Evolutionary conservation across 1,284 basidiomycete species (phyloP).

Genomic region (Cutaneotrichosporon cavernicola): DNA sequence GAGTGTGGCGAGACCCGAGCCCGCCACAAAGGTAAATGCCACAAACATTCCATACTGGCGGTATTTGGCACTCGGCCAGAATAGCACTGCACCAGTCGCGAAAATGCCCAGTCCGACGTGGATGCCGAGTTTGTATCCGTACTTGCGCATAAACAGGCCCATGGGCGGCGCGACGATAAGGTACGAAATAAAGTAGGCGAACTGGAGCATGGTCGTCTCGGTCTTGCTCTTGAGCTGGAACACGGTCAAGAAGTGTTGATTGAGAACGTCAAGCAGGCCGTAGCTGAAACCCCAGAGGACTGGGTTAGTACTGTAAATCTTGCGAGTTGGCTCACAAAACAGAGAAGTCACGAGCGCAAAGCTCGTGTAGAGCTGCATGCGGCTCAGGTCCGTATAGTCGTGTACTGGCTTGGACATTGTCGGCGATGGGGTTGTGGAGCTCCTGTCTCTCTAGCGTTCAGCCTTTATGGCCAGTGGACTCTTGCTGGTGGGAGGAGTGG

Average conservation of each 20-base stretch:
- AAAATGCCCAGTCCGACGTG: constrained; percentile 39
- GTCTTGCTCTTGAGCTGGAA: constrained; percentile 28
- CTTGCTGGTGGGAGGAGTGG: too few species aligned
- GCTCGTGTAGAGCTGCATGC: constrained; percentile 19
- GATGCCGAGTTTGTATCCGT: constrained; percentile 43
- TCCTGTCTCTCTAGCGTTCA: background rate
- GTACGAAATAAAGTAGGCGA: constrained; percentile 38
- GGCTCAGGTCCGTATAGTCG: constrained; percentile 30
- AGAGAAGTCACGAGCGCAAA: constrained; percentile 32
- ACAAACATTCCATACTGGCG: constrained; percentile 29
- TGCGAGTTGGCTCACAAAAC: background rate
- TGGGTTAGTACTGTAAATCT: background rate
- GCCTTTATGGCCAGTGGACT: background rate
- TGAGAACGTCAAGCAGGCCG: constrained; percentile 37
- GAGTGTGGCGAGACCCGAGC: constrained; percentile 39
- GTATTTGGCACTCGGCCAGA: constrained; percentile 41
- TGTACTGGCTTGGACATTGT: constrained; percentile 12
- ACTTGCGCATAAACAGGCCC: constrained; percentile 39
- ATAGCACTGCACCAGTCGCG: constrained; percentile 34
- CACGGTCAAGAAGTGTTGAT: constrained; percentile 22
- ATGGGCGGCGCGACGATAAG: constrained; percentile 37
- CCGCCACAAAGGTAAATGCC: constrained; percentile 41
- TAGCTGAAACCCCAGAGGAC: constrained; percentile 37
- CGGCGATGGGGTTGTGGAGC: background rate
- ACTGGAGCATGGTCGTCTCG: constrained; percentile 41